Base-by-base conservation (phyloP, 1,284 basidiomycete species). In the Austroboletus niveus region DNA sequence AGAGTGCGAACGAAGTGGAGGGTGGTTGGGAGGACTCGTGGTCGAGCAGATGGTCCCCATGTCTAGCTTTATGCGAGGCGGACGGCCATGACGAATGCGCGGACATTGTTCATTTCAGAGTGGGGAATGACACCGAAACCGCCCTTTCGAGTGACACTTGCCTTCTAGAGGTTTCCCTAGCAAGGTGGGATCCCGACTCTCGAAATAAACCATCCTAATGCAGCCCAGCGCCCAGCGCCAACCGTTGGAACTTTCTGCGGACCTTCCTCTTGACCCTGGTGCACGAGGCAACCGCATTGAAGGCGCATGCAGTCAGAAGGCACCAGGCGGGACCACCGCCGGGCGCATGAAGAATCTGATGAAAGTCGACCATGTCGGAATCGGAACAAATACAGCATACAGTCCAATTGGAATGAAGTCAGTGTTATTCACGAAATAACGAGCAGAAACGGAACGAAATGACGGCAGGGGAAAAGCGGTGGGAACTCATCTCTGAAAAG, bases 1-100 rank as follows among this genome's bases (percentile, higher is more conserved):
- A 22, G 20, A 24, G 22, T 22, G 39, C 8, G 49, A 42, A n/a
- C 20, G 20, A 17, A 8, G 29, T 29, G 8, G 29, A 29, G 29
- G 29, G 29, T 29, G 29, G 29, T 8, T 29, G 29, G 29, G 29
- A 29, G 8, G 29, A 29, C 29, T 29, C 29, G 29, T 34, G 30
- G 5, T 30, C 32, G 42, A 17, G 42, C 7, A 35, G 7, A 34
- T 8, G 22, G 17, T 31, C 15, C 27, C 11, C 14, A 22, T 12
- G 36, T n/a, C 41, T 10, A 20, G 24, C 17, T 67, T 69, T 69
- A 69, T 64, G 54, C 39, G 12, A 41, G 2, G n/a, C 27, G 24
- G 46, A 45, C 31, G 27, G 35, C 11, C 10, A 22, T 45, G 45
- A 51, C 45, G 47, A 32, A 41, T 50, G 39, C 17, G 36, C 40